Conservation (phyloP, 2,329 filamentous ascomycete species). For the Curvularia spicifera region DNA sequence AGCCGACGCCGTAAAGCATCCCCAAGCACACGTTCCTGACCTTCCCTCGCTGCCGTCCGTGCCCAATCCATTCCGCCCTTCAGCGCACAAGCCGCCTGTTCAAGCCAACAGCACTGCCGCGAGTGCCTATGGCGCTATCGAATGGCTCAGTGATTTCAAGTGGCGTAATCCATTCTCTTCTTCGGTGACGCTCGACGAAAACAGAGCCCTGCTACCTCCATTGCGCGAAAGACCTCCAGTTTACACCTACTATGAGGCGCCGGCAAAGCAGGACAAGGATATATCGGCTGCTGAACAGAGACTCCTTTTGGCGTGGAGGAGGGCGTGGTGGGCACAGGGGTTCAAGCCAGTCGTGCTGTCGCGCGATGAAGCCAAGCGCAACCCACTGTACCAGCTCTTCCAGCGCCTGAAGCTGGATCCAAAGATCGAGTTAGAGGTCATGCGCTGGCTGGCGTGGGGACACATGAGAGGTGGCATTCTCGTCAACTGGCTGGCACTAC, state of each 20-base stretch:
- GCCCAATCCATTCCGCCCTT: constrained; percentile 71
- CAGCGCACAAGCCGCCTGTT: constrained; percentile 74
- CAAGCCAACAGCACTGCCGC: constrained; percentile 76
- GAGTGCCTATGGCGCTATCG: constrained; percentile 65
- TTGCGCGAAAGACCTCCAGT: constrained; percentile 72
- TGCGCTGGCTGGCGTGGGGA: constrained; percentile 91
- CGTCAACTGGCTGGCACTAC: constrained; percentile 78
- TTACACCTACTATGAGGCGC: constrained; percentile 89
- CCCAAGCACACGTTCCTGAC: constrained; percentile 38
- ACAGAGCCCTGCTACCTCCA: constrained; percentile 81
- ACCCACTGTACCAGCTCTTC: constrained; percentile 76
- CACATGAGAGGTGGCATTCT: constrained; percentile 86
- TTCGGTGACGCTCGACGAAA: constrained; percentile 78
- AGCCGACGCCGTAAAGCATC: constrained; percentile 50
- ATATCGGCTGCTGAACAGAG: constrained; percentile 76
- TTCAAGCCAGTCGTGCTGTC: constrained; percentile 85
- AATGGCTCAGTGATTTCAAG: constrained; percentile 88
- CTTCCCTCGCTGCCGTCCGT: constrained; percentile 43
- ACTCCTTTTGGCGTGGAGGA: constrained; percentile 83
- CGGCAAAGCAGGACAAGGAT: constrained; percentile 66
- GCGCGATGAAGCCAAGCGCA: constrained; percentile 79
- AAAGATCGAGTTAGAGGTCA: constrained; percentile 63
- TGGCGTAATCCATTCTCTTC: constrained; percentile 92
- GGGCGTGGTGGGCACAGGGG: constrained; percentile 94
- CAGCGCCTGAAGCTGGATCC: constrained; percentile 56